Evolutionary conservation across 805 yeast genomes (phyloP).

Genomic region (Saccharomycopsis amapae): DNA sequence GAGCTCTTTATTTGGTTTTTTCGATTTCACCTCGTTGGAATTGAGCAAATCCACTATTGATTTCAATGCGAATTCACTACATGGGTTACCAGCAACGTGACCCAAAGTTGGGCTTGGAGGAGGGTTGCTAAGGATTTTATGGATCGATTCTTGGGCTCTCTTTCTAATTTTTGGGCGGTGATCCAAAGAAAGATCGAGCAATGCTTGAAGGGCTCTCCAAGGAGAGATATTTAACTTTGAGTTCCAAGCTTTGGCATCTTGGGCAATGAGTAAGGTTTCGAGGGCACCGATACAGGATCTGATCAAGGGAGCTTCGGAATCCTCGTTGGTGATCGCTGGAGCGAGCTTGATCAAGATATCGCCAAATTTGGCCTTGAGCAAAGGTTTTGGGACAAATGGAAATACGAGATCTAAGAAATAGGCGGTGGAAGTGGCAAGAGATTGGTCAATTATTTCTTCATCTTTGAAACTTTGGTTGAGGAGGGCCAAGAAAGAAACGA

Average conservation of each 20-base stretch:
- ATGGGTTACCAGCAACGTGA: slow-evolving; percentile 67
- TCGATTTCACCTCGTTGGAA: slow-evolving; percentile 29
- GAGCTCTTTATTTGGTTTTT: slow-evolving; percentile 26
- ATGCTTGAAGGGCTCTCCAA: slow-evolving; percentile 69
- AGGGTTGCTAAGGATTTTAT: slow-evolving; percentile 51
- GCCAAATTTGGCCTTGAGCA: slow-evolving; percentile 67
- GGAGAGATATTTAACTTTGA: slow-evolving; percentile 50
- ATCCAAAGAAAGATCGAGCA: slow-evolving; percentile 73
- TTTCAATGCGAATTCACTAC: slow-evolving; percentile 62
- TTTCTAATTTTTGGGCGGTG: slow-evolving; percentile 92
- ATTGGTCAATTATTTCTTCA: slow-evolving; percentile 47
- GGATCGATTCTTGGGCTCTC: slow-evolving; percentile 89
- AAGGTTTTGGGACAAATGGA: slow-evolving; percentile 61
- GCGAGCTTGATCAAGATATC: slow-evolving; percentile 76
- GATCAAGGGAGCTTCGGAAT: slow-evolving; percentile 72
- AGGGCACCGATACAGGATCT: slow-evolving; percentile 81
- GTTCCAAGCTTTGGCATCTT: slow-evolving; percentile 76
- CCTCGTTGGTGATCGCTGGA: slow-evolving; percentile 62
- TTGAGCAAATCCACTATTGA: slow-evolving; percentile 42
- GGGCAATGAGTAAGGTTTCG: slow-evolving; percentile 71
- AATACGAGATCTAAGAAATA: slow-evolving; percentile 76
- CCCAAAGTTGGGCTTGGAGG: slow-evolving; percentile 70
- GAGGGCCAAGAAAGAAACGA: slow-evolving; percentile 74
- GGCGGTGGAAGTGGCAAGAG: slow-evolving; percentile 66
- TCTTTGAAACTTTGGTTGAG: slow-evolving; percentile 62